Percentiles rank a stretch among this genome's conserved stretches.
These are phyloP conservation scores for Apiotrichum montevideense DNA, from an alignment of 1,284 basidiomycete species.

Conservation along the genomic window DNA sequence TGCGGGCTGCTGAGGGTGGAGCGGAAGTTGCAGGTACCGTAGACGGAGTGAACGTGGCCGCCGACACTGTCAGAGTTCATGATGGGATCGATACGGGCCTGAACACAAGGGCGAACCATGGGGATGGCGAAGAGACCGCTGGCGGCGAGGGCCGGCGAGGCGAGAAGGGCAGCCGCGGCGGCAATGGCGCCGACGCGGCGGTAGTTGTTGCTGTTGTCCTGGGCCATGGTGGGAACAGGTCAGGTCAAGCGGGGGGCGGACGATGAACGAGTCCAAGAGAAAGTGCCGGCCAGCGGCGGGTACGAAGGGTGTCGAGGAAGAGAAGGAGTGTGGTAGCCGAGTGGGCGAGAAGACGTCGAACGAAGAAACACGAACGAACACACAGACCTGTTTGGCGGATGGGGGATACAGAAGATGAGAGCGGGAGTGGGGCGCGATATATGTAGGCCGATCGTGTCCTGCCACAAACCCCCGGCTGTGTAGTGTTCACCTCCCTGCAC, in stretches of 20 bases:
- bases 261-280: not conserved
- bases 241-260: not conserved
- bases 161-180: not conserved
- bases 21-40: slow-evolving; percentile 40
- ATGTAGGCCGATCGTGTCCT: no score
- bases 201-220: not conserved
- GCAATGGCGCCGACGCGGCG: not conserved
- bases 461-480: no score
- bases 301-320: not conserved
- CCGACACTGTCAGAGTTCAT: slow-evolving; percentile 36
- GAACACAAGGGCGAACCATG: not conserved
- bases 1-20: slow-evolving; percentile 20
- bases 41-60: slow-evolving; percentile 43
- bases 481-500: no score
- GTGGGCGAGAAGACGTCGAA: not conserved
- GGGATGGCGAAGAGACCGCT: not conserved
- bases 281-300: not conserved
- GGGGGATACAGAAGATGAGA: no score
- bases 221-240: not conserved
- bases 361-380: no score
- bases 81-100: slow-evolving; percentile 44
- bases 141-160: not conserved
- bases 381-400: no score
- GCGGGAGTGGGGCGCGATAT: no score
- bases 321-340: slow-evolving; percentile 3